Base-by-base conservation (phyloP, 441 rosid genomes). In the Cnidoscolus chayamansa region DNA sequence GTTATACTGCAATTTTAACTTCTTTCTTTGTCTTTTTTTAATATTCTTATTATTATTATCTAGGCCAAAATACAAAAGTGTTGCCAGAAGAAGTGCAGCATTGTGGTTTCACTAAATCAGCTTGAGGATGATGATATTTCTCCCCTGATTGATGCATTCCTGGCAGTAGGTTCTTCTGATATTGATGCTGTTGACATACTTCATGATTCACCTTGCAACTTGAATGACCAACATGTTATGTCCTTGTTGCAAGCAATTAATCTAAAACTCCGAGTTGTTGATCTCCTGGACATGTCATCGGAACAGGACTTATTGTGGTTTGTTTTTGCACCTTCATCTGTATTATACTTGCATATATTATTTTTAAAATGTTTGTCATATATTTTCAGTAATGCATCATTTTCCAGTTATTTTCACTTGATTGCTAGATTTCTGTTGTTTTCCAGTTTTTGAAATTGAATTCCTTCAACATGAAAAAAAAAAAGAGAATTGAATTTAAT, bases 71-170 rank as follows among this genome's bases (percentile, higher is more conserved):
- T 62, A 10, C 86, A 72, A 53, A 82, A 77, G 65, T 77, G 68
- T 62, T 53, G 54, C 68, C 59, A 45, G 43, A 78, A 75, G 76
- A 83, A 79, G 66, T 63, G 70, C 71, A 65, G 75, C 69, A 60
- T 87, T 62, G 79, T 60, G 60, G 65, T 87, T 82, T 74, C 43
- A 37, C 71, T 87, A 63, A 78, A 87, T 64, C 81, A 80, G 63
- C 81, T 87, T 31, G 78, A 71, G 57, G 81, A 79, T 54, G 72
- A 58, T 71, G 88, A 87, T 78, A 63, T 85, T 58, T 40, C 55
- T 47, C 82, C 84, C 7, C 63, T 86, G 57, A 68, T 79, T 30
- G 88, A 83, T 16, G 68, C 74, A 50, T 78, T 86, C 66, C 71
- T 40, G 67, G 78, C 72, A 35, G 50, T 75, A 7, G 76, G 75